Conservation (phyloP, 169 alveolate species). For the Plasmodium blacklocki region DNA sequence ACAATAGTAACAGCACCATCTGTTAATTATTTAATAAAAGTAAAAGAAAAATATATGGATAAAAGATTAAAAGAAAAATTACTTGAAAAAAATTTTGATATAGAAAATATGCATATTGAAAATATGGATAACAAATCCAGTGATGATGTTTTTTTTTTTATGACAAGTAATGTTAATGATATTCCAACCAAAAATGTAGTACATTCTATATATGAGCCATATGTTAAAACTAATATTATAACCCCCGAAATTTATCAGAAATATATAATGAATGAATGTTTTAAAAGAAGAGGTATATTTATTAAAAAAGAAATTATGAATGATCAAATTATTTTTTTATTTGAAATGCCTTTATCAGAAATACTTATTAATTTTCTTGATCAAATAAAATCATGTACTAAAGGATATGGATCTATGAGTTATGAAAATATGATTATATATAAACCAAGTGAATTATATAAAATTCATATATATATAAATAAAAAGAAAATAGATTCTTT, state of each 20-base stretch:
- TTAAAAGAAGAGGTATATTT: slow-evolving; percentile 81
- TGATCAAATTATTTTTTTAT: slow-evolving; percentile 83
- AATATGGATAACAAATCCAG: neutral
- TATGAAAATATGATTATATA: slow-evolving; percentile 86
- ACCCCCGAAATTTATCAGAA: slow-evolving; percentile 69
- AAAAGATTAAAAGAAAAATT: slow-evolving; percentile 56
- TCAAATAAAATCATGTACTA: slow-evolving; percentile 90
- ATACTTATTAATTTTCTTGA: slow-evolving; percentile 93
- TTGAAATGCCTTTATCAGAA: slow-evolving; percentile 92
- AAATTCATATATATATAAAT: slow-evolving; percentile 86
- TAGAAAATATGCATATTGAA: slow-evolving; percentile 15
- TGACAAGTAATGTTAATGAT: slow-evolving; percentile 75
- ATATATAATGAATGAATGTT: slow-evolving; percentile 58
- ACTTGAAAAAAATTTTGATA: slow-evolving; percentile 33
- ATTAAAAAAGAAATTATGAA: slow-evolving; percentile 70
- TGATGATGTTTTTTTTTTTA: slow-evolving; percentile 10
- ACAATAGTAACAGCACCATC: slow-evolving; percentile 93
- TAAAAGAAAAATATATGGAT: slow-evolving; percentile 76
- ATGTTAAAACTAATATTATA: slow-evolving; percentile 65
- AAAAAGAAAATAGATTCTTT: slow-evolving; percentile 92
- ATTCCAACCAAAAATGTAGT: slow-evolving; percentile 55
- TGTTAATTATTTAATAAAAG: slow-evolving; percentile 82
- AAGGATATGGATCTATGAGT: slow-evolving; percentile 92
- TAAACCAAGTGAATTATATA: slow-evolving; percentile 86
- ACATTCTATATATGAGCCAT: slow-evolving; percentile 60